Conservation (phyloP, 371 early-diverging fungal genomes). For the Batkoa obscura region DNA sequence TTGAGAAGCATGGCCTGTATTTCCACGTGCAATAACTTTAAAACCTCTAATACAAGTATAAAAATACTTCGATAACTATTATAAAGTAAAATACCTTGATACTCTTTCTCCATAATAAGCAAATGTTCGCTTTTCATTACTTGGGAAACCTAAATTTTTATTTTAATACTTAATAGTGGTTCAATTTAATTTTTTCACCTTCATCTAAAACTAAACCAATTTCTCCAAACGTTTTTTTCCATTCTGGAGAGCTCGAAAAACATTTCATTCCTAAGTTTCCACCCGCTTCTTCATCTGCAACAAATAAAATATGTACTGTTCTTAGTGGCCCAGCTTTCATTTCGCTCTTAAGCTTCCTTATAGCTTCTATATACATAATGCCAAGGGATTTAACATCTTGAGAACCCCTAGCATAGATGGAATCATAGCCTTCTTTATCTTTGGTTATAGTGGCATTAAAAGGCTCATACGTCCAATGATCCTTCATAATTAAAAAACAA, state of each 20-base stretch:
- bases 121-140: background rate
- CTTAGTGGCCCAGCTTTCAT: constrained; percentile 20
- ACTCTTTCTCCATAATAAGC: background rate
- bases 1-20: constrained; percentile 54
- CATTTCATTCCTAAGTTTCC: background rate
- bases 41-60: too few relatives aligned
- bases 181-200: too few relatives aligned
- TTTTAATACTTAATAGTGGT: too few relatives aligned
- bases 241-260: background rate
- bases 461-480: constrained; percentile 48
- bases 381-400: constrained; percentile 81
- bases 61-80: background rate
- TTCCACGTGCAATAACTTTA: background rate
- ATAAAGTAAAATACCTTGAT: background rate
- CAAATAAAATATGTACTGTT: constrained; percentile 34
- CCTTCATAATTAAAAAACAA: constrained; percentile 7
- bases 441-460: constrained; percentile 40
- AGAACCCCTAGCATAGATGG: constrained; percentile 54
- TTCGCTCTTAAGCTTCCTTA: constrained; percentile 29
- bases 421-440: constrained; percentile 23
- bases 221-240: background rate
- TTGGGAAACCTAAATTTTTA: background rate
- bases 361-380: constrained; percentile 42
- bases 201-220: background rate
- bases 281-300: background rate